Percentiles rank a stretch among this genome's conserved stretches.
Evolutionary conservation across 169 alveolate species (phyloP).

Genomic region (Blepharisma undulans): DNA sequence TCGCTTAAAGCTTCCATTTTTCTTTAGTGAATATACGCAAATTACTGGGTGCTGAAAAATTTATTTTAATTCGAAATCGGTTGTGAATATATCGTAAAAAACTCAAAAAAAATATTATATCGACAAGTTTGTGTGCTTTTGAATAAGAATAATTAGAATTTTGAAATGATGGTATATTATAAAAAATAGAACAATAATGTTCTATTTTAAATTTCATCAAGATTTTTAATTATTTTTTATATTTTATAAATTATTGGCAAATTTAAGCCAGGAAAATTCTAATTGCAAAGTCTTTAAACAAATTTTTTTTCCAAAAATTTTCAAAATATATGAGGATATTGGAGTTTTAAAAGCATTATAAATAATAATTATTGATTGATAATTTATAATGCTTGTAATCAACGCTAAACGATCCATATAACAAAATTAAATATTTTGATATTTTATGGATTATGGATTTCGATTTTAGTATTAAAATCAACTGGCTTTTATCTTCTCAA

Average conservation of each 20-base stretch:
- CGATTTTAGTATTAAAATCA: too few relatives aligned
- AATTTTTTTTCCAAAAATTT: too few relatives aligned
- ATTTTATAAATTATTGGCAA: not conserved
- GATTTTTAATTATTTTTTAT: not conserved
- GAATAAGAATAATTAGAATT: too few relatives aligned
- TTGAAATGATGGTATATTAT: not conserved
- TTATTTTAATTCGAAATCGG: not conserved
- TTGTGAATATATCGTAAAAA: not conserved
- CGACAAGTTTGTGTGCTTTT: not conserved
- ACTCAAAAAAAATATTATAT: not conserved
- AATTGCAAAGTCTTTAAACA: too few relatives aligned
- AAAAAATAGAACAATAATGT: not conserved
- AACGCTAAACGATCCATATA: too few relatives aligned
- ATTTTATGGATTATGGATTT: not conserved
- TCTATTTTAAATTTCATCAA: too few relatives aligned
- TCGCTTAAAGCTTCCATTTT: conserved; percentile 70
- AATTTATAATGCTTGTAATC: too few relatives aligned
- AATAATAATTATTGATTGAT: too few relatives aligned
- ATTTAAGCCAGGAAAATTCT: not conserved
- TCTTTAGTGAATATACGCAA: not conserved
- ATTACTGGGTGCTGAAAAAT: not conserved
- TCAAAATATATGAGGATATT: too few relatives aligned
- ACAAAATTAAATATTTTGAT: too few relatives aligned
- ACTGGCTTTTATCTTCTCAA: not conserved
- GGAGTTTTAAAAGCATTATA: too few relatives aligned